Percentiles rank a stretch among this genome's conserved stretches.
phyloP scores from a whole-genome alignment of 208 protist species.

The Wallacemonas sp. region DNA sequence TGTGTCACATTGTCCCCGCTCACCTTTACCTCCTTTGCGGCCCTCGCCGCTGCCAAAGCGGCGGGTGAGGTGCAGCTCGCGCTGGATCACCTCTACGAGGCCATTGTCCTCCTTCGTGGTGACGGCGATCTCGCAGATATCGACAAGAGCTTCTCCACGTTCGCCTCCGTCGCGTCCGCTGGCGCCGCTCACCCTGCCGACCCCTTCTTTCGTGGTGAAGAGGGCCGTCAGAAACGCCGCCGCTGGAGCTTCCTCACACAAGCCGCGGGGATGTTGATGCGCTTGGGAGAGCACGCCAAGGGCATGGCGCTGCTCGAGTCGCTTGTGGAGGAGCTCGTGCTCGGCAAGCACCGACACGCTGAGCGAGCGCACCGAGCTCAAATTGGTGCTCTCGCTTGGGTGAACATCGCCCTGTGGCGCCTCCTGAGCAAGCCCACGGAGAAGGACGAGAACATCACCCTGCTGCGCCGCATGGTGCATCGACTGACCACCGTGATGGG shows the following conservation, averaged over 20 bases:
- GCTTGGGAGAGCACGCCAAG: constrained; percentile 21
- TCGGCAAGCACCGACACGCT: constrained; percentile 37
- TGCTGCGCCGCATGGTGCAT: constrained; percentile 39
- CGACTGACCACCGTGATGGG: constrained; percentile 35
- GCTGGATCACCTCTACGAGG: constrained; percentile 29
- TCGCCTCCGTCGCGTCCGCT: constrained; percentile 22
- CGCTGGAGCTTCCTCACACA: constrained; percentile 52
- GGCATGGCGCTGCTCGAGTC: constrained; percentile 43
- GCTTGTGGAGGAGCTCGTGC: constrained; percentile 47
- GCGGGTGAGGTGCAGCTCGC: constrained; percentile 6
- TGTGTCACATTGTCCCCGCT: constrained; percentile 16
- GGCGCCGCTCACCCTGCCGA: constrained; percentile 3
- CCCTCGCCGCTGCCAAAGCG: background rate
- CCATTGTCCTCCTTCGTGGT: constrained; percentile 37
- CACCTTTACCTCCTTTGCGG: constrained; percentile 2
- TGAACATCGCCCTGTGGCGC: constrained; percentile 35
- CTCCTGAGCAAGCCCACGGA: constrained; percentile 30
- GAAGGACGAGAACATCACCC: constrained; percentile 19
- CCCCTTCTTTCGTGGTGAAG: constrained; percentile 8
- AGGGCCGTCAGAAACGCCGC: constrained; percentile 38
- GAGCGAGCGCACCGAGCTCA: constrained; percentile 40
- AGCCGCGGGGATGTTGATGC: constrained; percentile 36
- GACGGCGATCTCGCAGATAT: constrained; percentile 43
- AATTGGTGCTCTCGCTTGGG: constrained; percentile 43
- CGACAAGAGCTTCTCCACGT: constrained; percentile 36